Evolutionary conservation across 352 stramenopile genomes (phyloP), one percentile per base, ranked within the genome.

Genomic region (Thalassiosira livingstoniorum): DNA sequence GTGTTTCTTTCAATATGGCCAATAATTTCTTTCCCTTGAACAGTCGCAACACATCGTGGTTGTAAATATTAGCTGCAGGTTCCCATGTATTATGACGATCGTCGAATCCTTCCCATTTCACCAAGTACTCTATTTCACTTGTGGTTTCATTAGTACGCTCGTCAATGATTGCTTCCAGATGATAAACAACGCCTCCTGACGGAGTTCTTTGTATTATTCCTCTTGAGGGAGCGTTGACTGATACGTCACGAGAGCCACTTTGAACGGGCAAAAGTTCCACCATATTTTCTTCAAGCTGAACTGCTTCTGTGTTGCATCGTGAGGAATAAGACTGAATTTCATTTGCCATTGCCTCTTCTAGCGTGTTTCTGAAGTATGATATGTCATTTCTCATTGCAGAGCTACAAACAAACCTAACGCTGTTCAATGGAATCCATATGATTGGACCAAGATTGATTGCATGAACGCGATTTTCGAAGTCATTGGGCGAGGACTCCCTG

Each of bases 41-140:
- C 21, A 15, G 47, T 4, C 10, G 5, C n/a, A 58, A n/a, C 10
- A 58, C 27, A n/a, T 58, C 47, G 21, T 58, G 47, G 47, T n/a
- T 58, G 21, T 58, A 58, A 29, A 58, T 58, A n/a, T 58, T 58
- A n/a, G 11, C 11, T 27, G 47, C 47, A 25, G 47, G 47, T n/a
- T 58, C 47, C 47, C 47, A 58, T 58, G 47, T 58, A 23, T 58
- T 58, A 27, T 58, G 47, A 7, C 47, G 47, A 58, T 58, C 47
- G 47, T 58, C 47, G 47, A 58, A 58, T 11, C 47, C 47, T 58
- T 58, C 27, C 47, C 47, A 58, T n/a, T 58, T 58, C 11, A 58
- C n/a, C 47, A 58, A 58, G 47, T 58, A 58, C 47, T 58, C 11
- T 58, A 29, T 58, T 58, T 58, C 47, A 5, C 11, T 5, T 23